These are phyloP conservation scores for Phytophthora litchii DNA, from an alignment of 352 stramenopile genomes.

Conservation along the genomic window DNA sequence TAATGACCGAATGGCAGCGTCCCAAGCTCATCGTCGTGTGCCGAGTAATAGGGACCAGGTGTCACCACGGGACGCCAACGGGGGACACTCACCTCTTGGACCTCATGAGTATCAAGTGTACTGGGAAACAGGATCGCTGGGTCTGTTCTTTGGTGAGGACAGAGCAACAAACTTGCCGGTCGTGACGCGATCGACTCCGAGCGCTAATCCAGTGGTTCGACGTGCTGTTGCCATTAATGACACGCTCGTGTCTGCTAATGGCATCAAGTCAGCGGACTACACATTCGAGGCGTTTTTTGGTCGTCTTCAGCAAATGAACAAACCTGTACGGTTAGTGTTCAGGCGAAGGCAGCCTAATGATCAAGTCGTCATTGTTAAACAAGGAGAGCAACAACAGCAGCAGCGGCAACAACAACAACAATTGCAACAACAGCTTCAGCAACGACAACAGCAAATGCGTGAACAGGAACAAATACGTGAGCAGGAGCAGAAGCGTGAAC, in stretches of 20 bases:
- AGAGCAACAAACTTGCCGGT: constrained; percentile 68
- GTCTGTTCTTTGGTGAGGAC: constrained; percentile 87
- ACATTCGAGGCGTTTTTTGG: constrained; percentile 86
- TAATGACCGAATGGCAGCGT: constrained; percentile 19
- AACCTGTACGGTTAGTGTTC: constrained; percentile 82
- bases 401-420: constrained; percentile 29
- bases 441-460: constrained; percentile 28
- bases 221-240: constrained; percentile 77
- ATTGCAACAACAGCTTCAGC: constrained; percentile 32
- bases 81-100: constrained; percentile 18
- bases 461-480: constrained; percentile 28
- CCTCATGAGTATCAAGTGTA: constrained; percentile 71
- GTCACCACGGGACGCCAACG: constrained; percentile 39
- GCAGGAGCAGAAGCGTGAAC: constrained; percentile 29
- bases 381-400: constrained; percentile 38
- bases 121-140: constrained; percentile 81
- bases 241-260: constrained; percentile 80
- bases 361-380: constrained; percentile 39
- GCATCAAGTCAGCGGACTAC: constrained; percentile 68
- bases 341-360: constrained; percentile 44
- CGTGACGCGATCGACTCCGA: constrained; percentile 76
- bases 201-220: constrained; percentile 71
- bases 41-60: constrained; percentile 39
- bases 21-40: constrained; percentile 21
- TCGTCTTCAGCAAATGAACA: constrained; percentile 84